Conservation (phyloP, 345 rosid genomes). For the Brassica cretica region DNA sequence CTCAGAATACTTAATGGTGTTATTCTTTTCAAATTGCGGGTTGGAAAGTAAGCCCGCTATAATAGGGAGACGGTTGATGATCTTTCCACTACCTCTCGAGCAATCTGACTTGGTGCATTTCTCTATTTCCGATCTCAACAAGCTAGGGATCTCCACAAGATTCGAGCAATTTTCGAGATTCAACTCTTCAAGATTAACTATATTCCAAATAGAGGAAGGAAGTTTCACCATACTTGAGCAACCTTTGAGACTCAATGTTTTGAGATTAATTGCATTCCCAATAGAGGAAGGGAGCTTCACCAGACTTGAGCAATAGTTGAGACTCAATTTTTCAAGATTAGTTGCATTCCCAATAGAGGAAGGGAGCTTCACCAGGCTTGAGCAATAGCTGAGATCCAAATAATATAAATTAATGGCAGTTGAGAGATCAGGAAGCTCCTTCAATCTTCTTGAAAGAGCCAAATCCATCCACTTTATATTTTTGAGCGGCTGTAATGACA, state of each 20-base stretch:
- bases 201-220: neutral
- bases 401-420: neutral
- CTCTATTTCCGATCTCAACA: neutral
- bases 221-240: neutral
- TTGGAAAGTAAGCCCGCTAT: neutral
- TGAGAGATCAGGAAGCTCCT: neutral
- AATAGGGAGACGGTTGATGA: neutral
- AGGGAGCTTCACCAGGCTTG: neutral
- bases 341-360: neutral
- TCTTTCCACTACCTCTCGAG: neutral
- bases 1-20: neutral
- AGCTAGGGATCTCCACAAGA: neutral
- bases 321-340: neutral
- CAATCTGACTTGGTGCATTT: neutral
- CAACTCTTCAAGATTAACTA: neutral
- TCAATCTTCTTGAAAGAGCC: neutral
- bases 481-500: neutral
- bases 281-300: neutral
- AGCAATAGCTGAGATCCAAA: neutral
- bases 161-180: neutral
- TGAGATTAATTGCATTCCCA: neutral
- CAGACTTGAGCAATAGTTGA: neutral
- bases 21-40: neutral
- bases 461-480: neutral
- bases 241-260: neutral